Conservation (phyloP, 495 filamentous ascomycete species). For the Penicillium mononematosum region DNA sequence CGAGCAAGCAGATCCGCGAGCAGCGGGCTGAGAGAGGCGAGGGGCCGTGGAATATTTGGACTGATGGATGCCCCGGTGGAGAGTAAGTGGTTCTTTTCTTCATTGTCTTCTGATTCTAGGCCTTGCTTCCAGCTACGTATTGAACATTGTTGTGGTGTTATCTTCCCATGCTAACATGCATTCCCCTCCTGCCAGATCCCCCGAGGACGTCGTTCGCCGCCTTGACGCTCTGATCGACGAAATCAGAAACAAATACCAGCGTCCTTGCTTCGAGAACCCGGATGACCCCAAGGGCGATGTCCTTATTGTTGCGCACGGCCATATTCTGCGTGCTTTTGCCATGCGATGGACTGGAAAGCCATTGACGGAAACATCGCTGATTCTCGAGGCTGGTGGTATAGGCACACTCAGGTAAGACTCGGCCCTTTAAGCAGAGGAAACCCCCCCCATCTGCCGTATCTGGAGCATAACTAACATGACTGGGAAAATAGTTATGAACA, state of each 20-base stretch:
- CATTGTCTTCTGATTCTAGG: slow-evolving; percentile 1
- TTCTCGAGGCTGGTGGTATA: slow-evolving; percentile 78
- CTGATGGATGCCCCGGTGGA: slow-evolving; percentile 71
- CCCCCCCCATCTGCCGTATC: not conserved
- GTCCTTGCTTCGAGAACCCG: slow-evolving; percentile 36
- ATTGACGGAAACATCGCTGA: slow-evolving; percentile 52
- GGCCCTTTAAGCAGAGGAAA: not conserved
- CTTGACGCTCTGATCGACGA: slow-evolving; percentile 74
- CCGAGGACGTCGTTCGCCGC: slow-evolving; percentile 63
- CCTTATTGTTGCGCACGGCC: slow-evolving; percentile 75
- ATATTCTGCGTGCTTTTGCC: slow-evolving; percentile 84
- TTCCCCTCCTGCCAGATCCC: slow-evolving; percentile 44
- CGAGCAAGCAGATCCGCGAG: slow-evolving; percentile 65
- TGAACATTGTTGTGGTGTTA: not conserved
- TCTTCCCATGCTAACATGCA: slow-evolving; percentile 6
- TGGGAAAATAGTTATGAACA: slow-evolving; percentile 59
- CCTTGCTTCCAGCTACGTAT: not conserved
- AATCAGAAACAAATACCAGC: slow-evolving; percentile 61
- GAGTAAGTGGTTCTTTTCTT: slow-evolving; percentile 46
- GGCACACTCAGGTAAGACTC: slow-evolving; percentile 67
- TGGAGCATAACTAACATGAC: slow-evolving; percentile 13
- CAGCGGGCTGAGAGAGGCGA: slow-evolving; percentile 43
- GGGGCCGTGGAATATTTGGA: slow-evolving; percentile 76
- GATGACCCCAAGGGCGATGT: slow-evolving; percentile 58
- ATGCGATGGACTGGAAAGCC: slow-evolving; percentile 80